phyloP scores from a whole-genome alignment of 73 alveolate species.

The Blepharisma stoltei region DNA sequence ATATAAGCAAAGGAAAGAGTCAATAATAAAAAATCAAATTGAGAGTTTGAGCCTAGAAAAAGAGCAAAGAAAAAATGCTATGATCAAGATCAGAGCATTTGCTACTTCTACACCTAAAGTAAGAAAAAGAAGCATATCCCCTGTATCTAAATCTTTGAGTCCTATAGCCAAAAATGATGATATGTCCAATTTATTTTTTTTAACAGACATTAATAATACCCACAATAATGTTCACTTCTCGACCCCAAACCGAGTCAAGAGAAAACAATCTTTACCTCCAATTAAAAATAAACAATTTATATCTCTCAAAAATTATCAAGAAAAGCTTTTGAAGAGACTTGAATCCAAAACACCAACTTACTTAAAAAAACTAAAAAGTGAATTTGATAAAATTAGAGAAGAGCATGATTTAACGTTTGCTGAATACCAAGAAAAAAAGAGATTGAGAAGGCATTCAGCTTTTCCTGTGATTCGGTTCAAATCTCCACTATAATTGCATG shows the following conservation, averaged over 20 bases:
- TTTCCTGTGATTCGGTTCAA: no score
- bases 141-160: no score
- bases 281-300: not conserved
- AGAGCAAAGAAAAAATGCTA: not conserved
- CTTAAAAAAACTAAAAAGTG: not conserved
- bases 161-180: no score
- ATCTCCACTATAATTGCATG: no score
- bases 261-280: no score
- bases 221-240: no score
- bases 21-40: not conserved
- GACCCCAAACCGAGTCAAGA: no score
- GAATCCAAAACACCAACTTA: not conserved
- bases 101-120: no score
- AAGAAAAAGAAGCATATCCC: no score
- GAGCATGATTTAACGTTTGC: constrained; percentile 9
- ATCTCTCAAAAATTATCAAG: not conserved
- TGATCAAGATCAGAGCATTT: not conserved
- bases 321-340: not conserved
- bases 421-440: not conserved
- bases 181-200: no score
- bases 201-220: no score
- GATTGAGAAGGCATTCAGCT: not conserved
- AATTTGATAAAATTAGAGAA: not conserved
- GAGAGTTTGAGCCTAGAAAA: not conserved
- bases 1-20: not conserved